These are phyloP conservation scores for Priceomyces haplophilus DNA, from an alignment of 805 yeast species.

Conservation along the genomic window DNA sequence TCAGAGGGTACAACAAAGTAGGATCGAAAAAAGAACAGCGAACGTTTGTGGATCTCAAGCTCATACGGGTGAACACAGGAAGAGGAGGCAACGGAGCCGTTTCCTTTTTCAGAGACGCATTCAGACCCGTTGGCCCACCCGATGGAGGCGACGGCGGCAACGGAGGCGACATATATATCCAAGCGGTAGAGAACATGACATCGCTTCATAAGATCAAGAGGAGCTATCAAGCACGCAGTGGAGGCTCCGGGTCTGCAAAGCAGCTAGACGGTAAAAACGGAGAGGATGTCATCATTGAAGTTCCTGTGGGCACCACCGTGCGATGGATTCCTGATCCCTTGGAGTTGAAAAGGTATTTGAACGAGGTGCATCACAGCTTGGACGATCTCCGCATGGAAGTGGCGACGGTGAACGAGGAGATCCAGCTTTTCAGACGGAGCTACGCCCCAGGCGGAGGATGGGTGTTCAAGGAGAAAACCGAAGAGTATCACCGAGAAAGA, in stretches of 20 bases:
- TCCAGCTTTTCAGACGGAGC: constrained; percentile 62
- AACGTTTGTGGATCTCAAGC: constrained; percentile 57
- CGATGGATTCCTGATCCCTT: constrained; percentile 81
- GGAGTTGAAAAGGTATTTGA: constrained; percentile 31
- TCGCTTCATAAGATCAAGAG: constrained; percentile 69
- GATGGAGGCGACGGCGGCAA: constrained; percentile 99
- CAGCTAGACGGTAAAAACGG: constrained; percentile 90
- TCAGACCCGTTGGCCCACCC: constrained; percentile 85
- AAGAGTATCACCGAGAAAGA: constrained; percentile 61
- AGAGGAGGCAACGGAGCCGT: constrained; percentile 86
- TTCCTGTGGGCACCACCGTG: constrained; percentile 88
- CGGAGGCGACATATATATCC: constrained; percentile 85
- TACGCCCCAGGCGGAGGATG: constrained; percentile 78
- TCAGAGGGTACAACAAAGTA: constrained; percentile 29
- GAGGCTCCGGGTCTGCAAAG: constrained; percentile 64
- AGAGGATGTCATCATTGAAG: constrained; percentile 71
- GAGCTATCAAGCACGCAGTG: constrained; percentile 69
- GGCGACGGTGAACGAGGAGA: constrained; percentile 18
- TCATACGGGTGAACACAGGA: constrained; percentile 70
- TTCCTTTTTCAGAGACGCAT: constrained; percentile 84
- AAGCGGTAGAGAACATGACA: constrained; percentile 68
- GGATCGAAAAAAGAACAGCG: constrained; percentile 36
- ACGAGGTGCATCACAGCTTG: constrained; percentile 13
- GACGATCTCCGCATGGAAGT: constrained; percentile 31
- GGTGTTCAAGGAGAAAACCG: constrained; percentile 77